A percentile compares a stretch with the other conserved stretches of the same genome.
Evolutionary conservation across 352 stramenopile genomes (phyloP).

Genomic region (Saprolegnia parasitica): DNA sequence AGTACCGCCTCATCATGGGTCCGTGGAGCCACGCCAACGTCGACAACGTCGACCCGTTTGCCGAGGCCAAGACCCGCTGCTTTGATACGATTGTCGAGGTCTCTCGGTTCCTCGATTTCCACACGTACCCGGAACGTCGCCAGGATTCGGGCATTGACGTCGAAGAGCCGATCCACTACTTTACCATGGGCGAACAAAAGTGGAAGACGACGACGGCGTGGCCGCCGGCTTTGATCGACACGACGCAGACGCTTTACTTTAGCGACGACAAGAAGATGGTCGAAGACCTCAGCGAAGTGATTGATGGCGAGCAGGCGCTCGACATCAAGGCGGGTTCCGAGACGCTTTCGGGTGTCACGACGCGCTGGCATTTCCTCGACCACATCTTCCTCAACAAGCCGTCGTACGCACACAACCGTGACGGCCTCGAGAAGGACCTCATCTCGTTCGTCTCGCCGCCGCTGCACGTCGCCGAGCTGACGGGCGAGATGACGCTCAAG

Average conservation of each 20-base stretch:
- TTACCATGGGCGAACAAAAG: constrained; percentile 63
- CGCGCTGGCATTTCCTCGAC: constrained; percentile 64
- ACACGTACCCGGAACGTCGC: constrained; percentile 62
- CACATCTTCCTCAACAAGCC: constrained; percentile 70
- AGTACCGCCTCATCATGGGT: constrained; percentile 68
- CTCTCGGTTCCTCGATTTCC: constrained; percentile 78
- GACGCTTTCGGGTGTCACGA: constrained; percentile 29
- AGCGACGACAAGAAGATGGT: constrained; percentile 47
- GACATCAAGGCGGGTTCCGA: neutral
- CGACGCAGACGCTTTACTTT: constrained; percentile 48
- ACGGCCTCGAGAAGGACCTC: constrained; percentile 44
- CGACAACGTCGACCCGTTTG: constrained; percentile 76
- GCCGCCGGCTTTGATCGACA: constrained; percentile 54
- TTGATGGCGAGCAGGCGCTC: constrained; percentile 10
- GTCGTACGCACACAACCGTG: constrained; percentile 75
- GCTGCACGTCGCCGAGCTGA: constrained; percentile 58
- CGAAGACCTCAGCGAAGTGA: constrained; percentile 13
- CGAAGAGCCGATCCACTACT: constrained; percentile 78
- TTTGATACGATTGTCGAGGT: constrained; percentile 82
- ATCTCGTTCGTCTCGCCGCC: constrained; percentile 58
- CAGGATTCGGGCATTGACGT: constrained; percentile 45
- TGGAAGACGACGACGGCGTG: constrained; percentile 63
- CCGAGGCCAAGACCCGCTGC: constrained; percentile 75
- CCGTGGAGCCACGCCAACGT: constrained; percentile 80
- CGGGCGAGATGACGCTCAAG: constrained; percentile 62